Evolutionary conservation across 768 basidiomycete species (phyloP).

Genomic region (Hygrophorus pudorinus): DNA sequence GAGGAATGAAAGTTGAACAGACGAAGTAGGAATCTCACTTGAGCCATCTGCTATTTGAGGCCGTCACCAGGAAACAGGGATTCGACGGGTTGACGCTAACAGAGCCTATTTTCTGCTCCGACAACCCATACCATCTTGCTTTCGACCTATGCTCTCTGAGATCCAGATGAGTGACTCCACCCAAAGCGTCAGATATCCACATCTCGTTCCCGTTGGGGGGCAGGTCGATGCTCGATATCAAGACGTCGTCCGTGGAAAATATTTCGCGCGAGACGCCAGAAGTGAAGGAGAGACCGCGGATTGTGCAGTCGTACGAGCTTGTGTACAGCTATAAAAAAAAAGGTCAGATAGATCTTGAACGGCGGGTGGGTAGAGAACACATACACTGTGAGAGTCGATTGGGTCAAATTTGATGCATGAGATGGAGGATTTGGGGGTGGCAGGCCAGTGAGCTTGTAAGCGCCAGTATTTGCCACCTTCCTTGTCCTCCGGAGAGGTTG

Average conservation of each 20-base stretch:
- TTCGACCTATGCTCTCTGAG: constrained; percentile 52
- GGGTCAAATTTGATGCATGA: constrained; percentile 74
- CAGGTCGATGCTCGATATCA: constrained; percentile 67
- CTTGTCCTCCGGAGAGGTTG: constrained; percentile 24
- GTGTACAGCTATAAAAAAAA: constrained; percentile 59
- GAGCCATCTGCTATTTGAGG: constrained; percentile 62
- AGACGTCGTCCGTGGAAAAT: constrained; percentile 45
- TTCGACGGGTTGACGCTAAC: constrained; percentile 70
- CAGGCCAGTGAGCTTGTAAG: constrained; percentile 78
- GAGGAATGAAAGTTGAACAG: background rate
- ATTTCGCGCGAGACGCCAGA: constrained; percentile 65
- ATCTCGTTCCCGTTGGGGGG: constrained; percentile 62
- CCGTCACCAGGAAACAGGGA: constrained; percentile 57
- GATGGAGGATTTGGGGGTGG: constrained; percentile 68
- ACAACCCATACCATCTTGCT: constrained; percentile 52
- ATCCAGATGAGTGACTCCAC: constrained; percentile 70
- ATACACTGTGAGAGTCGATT: constrained; percentile 60
- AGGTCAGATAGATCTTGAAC: constrained; percentile 2
- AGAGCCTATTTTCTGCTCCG: constrained; percentile 67
- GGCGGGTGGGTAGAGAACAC: constrained; percentile 10
- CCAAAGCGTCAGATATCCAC: constrained; percentile 72
- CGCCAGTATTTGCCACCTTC: constrained; percentile 76
- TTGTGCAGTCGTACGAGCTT: constrained; percentile 71
- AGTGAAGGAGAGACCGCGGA: constrained; percentile 64
- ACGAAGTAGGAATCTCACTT: constrained; percentile 36